Evolutionary conservation across 2,329 filamentous ascomycete genomes (phyloP).

Genomic region (Penicillium sp.): DNA sequence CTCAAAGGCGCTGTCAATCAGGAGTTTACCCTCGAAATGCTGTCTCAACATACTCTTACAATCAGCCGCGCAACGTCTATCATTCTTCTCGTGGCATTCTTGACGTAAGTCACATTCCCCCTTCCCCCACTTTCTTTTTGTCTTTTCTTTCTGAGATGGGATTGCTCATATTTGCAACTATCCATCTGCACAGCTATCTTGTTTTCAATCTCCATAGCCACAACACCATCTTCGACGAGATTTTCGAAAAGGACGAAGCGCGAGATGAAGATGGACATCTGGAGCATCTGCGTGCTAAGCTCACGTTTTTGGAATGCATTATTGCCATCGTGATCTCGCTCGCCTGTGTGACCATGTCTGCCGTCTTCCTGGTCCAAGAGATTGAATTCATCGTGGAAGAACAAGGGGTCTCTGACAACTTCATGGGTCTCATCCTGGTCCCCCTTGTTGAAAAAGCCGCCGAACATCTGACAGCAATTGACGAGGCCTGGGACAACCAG

Average conservation of each 20-base stretch:
- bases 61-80: conserved; percentile 67
- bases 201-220: conserved; percentile 72
- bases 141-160: too few species aligned
- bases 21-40: conserved; percentile 31
- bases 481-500: conserved; percentile 64
- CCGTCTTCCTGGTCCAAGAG: conserved; percentile 66
- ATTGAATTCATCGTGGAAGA: conserved; percentile 59
- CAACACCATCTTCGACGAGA: conserved; percentile 68
- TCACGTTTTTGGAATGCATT: conserved; percentile 68
- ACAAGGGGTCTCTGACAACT: conserved; percentile 50
- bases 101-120: conserved; percentile 46
- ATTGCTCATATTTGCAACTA: neutral
- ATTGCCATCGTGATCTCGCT: conserved; percentile 60
- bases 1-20: conserved; percentile 38
- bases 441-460: conserved; percentile 79
- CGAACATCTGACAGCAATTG: conserved; percentile 75
- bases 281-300: conserved; percentile 57
- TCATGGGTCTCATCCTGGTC: conserved; percentile 68
- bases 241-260: conserved; percentile 65
- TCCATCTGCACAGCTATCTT: conserved; percentile 40
- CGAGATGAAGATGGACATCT: conserved; percentile 59
- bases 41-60: conserved; percentile 51
- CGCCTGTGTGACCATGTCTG: conserved; percentile 65
- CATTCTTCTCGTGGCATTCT: conserved; percentile 64
- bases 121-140: neutral